Evolutionary conservation across 2,329 filamentous ascomycete genomes (phyloP).

Genomic region (Sarocladium strictum): DNA sequence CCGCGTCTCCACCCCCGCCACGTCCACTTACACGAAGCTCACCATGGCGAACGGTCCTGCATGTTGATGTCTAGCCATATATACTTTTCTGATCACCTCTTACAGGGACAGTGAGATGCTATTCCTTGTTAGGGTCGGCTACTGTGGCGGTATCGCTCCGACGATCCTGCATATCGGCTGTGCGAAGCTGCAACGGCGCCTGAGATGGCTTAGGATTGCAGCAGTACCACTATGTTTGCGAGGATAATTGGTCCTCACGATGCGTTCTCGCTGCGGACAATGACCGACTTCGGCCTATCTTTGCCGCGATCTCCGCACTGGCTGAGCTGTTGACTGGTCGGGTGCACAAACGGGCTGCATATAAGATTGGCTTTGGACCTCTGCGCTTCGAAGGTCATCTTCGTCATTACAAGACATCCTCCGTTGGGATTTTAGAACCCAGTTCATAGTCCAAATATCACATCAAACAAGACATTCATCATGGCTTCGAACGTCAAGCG

Average conservation of each 20-base stretch:
- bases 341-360: neutral
- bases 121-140: neutral
- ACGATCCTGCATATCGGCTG: neutral
- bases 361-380: neutral
- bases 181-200: neutral
- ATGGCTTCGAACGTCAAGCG: slow-evolving; percentile 16
- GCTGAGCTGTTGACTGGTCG: neutral
- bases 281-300: slow-evolving; percentile 1
- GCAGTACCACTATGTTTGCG: neutral
- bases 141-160: neutral
- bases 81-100: too few relatives aligned
- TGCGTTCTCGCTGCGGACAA: neutral
- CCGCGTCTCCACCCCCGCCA: neutral
- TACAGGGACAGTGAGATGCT: too few relatives aligned
- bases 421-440: too few relatives aligned
- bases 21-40: neutral
- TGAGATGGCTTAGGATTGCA: neutral
- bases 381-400: neutral
- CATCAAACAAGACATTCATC: neutral
- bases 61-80: too few relatives aligned
- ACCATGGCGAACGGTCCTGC: neutral
- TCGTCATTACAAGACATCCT: too few relatives aligned
- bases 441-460: too few relatives aligned
- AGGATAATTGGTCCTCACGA: neutral
- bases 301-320: neutral